Evolutionary conservation across 371 early-diverging fungal genomes (phyloP), one percentile per base, ranked within the genome.

Genomic region (Rhizomucor miehei): DNA sequence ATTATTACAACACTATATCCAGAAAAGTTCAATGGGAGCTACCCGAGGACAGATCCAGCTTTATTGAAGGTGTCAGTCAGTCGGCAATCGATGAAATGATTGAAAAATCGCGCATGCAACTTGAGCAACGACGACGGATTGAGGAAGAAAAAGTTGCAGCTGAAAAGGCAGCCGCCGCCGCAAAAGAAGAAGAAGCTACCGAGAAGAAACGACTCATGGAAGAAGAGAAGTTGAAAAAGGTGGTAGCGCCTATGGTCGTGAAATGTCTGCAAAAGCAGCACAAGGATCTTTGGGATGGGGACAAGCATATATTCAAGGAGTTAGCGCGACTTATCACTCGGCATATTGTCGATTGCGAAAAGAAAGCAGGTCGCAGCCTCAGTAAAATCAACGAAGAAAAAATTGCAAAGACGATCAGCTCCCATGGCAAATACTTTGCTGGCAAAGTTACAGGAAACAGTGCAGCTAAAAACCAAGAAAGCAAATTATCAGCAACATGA

Each of bases 281-380:
- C 12, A 64, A 68, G 19, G 37, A 51, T 1, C 44, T 78, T 1
- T 75, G 75, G 73, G 60, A 68, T 14, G 69, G 65, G 12, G 78
- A 78, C 48, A 78, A 74, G 52, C 54, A 63, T 20, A 16, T 78
- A 16, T 78, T 78, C 44, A 78, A 78, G 44, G 78, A 78, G 37
- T 44, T 78, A 17, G 78, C 78, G 6, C 60, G 78, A 29, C 19
- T 48, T 48, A 76, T 75, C 9, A 78, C 78, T 34, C 78, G 73
- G 48, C 75, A 75, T 57, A 69, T 78, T 54, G 73, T 74, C 10
- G 71, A 78, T 24, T 61, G 66, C 36, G 78, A 78, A 48, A 49
- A 54, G 5, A 59, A 65, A 8, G 29, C 29, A 3, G 29, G 29
- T 29, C 29, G 29, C 29, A 29, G 29, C 29, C 5, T 73, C 1